Evolutionary conservation across 306 rosid genomes (phyloP).

Genomic region (Glycine latifolia): DNA sequence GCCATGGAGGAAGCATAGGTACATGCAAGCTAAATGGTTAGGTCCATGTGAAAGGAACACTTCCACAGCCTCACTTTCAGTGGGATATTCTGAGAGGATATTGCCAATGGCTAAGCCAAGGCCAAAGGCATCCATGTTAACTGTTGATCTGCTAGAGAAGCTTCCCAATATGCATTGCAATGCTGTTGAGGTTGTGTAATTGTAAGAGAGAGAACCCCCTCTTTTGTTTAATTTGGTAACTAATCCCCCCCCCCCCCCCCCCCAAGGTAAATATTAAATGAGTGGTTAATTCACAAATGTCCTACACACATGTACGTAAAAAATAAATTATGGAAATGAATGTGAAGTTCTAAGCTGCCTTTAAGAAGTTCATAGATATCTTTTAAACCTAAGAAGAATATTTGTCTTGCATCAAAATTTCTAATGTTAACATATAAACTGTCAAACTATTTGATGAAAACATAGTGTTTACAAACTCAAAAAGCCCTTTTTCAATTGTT

Average conservation of each 20-base stretch:
- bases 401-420: too few species aligned
- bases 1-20: constrained; percentile 89
- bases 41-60: constrained; percentile 73
- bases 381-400: background rate
- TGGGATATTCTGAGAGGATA: constrained; percentile 35
- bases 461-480: too few species aligned
- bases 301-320: background rate
- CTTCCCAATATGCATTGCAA: constrained; percentile 63
- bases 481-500: too few species aligned
- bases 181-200: constrained; percentile 65
- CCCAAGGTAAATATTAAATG: constrained; percentile 20
- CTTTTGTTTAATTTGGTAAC: background rate
- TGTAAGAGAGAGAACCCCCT: background rate
- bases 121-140: constrained; percentile 79
- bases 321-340: constrained; percentile 20
- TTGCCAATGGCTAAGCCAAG: constrained; percentile 50
- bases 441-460: too few species aligned
- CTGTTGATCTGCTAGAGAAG: constrained; percentile 78
- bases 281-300: constrained; percentile 23
- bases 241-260: background rate
- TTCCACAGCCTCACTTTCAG: constrained; percentile 46
- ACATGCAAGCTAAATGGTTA: constrained; percentile 92
- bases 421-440: too few species aligned
- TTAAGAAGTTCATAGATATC: background rate
- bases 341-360: constrained; percentile 23